Conservation (phyloP, 371 early-diverging fungal genomes). For the Haplosporangium sp. region DNA sequence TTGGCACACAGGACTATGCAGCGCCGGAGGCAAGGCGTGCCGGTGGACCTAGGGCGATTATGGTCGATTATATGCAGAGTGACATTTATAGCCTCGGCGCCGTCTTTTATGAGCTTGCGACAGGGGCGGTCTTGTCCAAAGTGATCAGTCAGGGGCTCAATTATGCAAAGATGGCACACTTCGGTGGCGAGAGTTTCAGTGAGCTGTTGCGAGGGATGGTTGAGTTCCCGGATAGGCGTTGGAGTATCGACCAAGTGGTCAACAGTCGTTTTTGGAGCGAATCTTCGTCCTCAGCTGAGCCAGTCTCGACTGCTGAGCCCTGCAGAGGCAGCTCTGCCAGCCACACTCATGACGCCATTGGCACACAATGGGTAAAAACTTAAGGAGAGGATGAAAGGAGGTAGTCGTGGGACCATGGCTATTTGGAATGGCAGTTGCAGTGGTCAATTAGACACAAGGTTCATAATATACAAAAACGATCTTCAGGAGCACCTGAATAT, state of each 20-base stretch:
- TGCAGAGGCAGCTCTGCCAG: background rate
- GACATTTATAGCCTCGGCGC: conserved; percentile 49
- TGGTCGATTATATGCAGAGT: conserved; percentile 37
- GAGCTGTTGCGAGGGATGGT: conserved; percentile 46
- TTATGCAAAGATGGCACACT: conserved; percentile 34
- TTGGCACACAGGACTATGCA: conserved; percentile 50
- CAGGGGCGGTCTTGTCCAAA: conserved; percentile 38
- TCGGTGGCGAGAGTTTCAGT: conserved; percentile 38
- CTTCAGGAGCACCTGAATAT: too few species aligned
- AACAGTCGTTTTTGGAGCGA: conserved; percentile 40
- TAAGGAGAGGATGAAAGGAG: too few species aligned
- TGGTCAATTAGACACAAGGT: too few species aligned
- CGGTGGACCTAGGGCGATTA: conserved; percentile 15
- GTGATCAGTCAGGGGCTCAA: conserved; percentile 41
- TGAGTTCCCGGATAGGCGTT: conserved; percentile 40
- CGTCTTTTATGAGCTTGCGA: conserved; percentile 47
- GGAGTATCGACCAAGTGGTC: conserved; percentile 39
- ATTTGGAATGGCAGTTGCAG: too few species aligned
- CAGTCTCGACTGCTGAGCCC: background rate
- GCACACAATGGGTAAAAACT: too few species aligned
- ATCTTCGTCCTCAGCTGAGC: background rate
- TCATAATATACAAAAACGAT: too few species aligned
- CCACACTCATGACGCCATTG: too few species aligned
- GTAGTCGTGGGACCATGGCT: too few species aligned
- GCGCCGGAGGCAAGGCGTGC: conserved; percentile 47